phyloP scores from a whole-genome alignment of 2,329 filamentous ascomycete genomes.

The Chrysoporthe deuterocubensis region DNA sequence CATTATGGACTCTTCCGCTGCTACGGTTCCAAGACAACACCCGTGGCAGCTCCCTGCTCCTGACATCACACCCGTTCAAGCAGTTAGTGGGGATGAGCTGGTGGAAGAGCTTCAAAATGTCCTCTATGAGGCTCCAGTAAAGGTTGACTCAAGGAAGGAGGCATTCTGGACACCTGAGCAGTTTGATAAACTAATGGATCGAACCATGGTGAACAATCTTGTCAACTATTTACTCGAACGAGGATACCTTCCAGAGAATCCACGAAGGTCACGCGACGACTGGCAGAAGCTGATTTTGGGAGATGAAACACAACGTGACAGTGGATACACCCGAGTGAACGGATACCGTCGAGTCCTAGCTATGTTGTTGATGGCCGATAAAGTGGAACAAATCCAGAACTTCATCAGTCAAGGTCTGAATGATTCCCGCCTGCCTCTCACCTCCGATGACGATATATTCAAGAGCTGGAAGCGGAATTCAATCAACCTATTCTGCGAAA shows the following conservation, averaged over 20 bases:
- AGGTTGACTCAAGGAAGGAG: no score
- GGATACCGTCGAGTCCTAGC: not conserved
- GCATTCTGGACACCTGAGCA: not conserved
- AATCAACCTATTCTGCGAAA: not conserved
- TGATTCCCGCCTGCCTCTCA: not conserved
- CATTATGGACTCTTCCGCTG: no score
- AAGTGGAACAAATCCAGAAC: not conserved
- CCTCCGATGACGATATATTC: not conserved
- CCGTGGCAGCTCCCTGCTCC: no score
- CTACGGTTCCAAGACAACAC: no score
- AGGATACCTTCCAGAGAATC: not conserved
- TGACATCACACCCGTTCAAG: no score
- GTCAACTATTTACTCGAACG: not conserved
- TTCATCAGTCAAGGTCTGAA: not conserved
- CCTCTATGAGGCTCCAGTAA: not conserved
- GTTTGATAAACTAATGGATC: not conserved
- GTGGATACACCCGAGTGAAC: not conserved
- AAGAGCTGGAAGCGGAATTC: no score
- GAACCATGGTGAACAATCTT: not conserved
- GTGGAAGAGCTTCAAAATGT: not conserved
- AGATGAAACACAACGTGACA: no score
- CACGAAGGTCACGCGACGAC: not conserved
- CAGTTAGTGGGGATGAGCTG: not conserved
- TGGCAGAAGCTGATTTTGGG: not conserved
- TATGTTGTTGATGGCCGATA: not conserved